Base-by-base conservation (phyloP, 768 basidiomycete genomes). In the Leccinum aurantiacum region DNA sequence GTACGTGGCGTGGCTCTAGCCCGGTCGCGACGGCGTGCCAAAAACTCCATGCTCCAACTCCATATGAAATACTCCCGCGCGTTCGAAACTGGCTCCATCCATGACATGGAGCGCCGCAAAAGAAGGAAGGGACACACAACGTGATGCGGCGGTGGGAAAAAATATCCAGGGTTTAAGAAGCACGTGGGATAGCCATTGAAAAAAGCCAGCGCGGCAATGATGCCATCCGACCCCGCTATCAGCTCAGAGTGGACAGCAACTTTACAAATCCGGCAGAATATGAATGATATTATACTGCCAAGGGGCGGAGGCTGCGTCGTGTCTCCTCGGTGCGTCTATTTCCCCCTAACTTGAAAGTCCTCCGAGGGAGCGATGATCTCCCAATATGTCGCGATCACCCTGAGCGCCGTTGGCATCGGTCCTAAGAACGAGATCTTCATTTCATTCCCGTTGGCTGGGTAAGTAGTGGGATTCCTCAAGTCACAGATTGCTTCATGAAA, bases 31-130 rank as follows among this genome's bases (percentile, higher is more conserved):
- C 13, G 33, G 33, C 33, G 11, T 35, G 33, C 33, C 33, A 35
- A 11, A 11, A 5, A 14, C 33, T 35, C 33, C 33, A 33, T 10
- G 10, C 10, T 31, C 31, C 31, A 31, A 31, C 38, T 53, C 59
- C 56, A 41, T 47, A 27, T 27, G n/a, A 22, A 35, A 15, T 35
- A 10, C 10, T 9, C 50, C 38, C 38, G 17, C 35, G 17, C 35
- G 17, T 19, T n/a, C 35, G 1, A 37, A 15, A 35, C 22, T 24
- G 46, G 33, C 52, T 37, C 29, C 41, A 64, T 63, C 31, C 22
- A 24, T 9, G 4, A n/a, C 41, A 41, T 56, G 63, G 63, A 56
- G 63, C 19, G 33, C 51, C n/a, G 41, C 41, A 14, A 35, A 33
- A 29, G 29, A 29, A 29, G 29, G 5, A 33, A 35, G 35, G 14